Percentiles rank a stretch among this genome's conserved stretches.
phyloP scores from a whole-genome alignment of 176 grass and related monocot species.

The Avena atlantica region DNA sequence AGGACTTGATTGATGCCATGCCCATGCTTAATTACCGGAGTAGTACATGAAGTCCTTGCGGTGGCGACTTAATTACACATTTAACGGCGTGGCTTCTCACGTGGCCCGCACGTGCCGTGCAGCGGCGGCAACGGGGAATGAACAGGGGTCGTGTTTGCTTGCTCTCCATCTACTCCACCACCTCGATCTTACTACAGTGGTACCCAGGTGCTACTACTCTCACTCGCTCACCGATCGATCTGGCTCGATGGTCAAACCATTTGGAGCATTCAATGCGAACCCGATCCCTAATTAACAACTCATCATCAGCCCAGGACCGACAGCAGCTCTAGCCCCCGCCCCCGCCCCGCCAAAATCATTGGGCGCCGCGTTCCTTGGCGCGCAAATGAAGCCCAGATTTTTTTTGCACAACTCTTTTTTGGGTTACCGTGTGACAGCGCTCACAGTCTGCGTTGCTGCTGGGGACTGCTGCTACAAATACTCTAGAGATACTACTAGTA shows the following conservation, averaged over 20 bases:
- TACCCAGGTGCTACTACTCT: no score
- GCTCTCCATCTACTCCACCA: not conserved
- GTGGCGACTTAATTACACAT: slow-evolving; percentile 1
- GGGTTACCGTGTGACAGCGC: not conserved
- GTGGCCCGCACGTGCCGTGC: not conserved
- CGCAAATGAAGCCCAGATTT: not conserved
- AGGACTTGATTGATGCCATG: not conserved
- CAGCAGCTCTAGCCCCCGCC: not conserved
- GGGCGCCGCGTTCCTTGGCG: not conserved
- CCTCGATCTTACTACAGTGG: not conserved
- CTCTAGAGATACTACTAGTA: no score
- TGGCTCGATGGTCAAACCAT: slow-evolving; percentile 4
- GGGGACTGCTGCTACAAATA: no score
- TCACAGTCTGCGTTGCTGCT: not conserved
- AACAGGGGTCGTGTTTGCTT: not conserved
- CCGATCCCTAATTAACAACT: slow-evolving; percentile 13
- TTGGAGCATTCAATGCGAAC: not conserved
- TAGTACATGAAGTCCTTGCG: not conserved
- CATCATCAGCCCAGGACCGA: not conserved
- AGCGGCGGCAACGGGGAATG: slow-evolving; percentile 8
- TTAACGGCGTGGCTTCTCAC: not conserved
- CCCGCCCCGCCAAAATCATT: slow-evolving; percentile 10
- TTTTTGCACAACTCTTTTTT: not conserved
- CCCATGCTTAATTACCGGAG: slow-evolving; percentile 1
- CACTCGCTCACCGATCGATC: no score